These are phyloP conservation scores for Spathaspora hagerdaliae DNA, from an alignment of 805 yeast species.

Conservation along the genomic window DNA sequence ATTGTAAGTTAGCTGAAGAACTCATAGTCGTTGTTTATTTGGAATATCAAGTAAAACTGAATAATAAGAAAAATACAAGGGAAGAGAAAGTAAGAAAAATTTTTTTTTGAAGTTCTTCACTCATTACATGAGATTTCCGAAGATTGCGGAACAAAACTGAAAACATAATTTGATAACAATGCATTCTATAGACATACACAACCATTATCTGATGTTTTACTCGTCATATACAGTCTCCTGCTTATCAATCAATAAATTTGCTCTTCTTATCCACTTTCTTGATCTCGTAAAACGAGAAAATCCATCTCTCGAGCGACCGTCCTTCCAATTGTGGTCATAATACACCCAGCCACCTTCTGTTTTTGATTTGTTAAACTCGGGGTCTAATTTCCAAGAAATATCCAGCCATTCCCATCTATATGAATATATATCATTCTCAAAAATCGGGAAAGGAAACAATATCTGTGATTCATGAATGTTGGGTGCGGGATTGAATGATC, in stretches of 20 bases:
- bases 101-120: background rate
- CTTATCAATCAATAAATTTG: slow-evolving; percentile 29
- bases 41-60: background rate
- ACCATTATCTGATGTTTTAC: background rate
- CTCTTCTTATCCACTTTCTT: slow-evolving; percentile 48
- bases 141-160: too few species aligned
- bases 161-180: too few species aligned
- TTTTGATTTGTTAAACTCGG: slow-evolving; percentile 32
- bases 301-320: slow-evolving; percentile 39
- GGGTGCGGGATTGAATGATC: slow-evolving; percentile 26
- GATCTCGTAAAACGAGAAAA: slow-evolving; percentile 49
- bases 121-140: too few species aligned
- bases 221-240: slow-evolving; percentile 12
- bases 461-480: slow-evolving; percentile 21
- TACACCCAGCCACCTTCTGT: slow-evolving; percentile 51
- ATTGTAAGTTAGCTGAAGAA: slow-evolving; percentile 22
- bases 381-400: slow-evolving; percentile 45
- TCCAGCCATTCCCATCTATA: slow-evolving; percentile 60
- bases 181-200: too few species aligned
- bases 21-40: slow-evolving; percentile 19
- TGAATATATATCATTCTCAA: slow-evolving; percentile 29
- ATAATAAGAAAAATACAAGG: background rate
- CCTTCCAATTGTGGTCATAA: slow-evolving; percentile 49
- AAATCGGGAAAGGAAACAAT: slow-evolving; percentile 44
- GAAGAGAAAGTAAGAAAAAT: background rate